Evolutionary conservation across 148 eudicot species (phyloP).

Genomic region (Polygonum maritimum): DNA sequence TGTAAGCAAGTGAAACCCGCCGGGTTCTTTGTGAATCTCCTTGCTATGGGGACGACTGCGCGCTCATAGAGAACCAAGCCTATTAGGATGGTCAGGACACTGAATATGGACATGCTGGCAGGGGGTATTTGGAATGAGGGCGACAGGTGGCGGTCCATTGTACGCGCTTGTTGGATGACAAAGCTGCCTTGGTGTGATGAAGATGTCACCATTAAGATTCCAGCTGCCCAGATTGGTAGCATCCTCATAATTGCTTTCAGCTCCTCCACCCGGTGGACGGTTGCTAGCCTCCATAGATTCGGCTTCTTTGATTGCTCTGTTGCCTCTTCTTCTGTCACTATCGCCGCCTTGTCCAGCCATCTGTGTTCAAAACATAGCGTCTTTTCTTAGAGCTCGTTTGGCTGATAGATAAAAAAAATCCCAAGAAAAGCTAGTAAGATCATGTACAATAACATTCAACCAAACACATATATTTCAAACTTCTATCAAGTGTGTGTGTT

Average conservation of each 20-base stretch:
- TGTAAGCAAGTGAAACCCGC: slow-evolving; percentile 44
- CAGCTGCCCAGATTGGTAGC: slow-evolving; percentile 53
- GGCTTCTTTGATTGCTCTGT: slow-evolving; percentile 21
- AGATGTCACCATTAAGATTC: slow-evolving; percentile 38
- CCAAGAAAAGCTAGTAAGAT: too few relatives aligned
- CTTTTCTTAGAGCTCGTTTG: too few relatives aligned
- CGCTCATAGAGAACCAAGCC: slow-evolving; percentile 45
- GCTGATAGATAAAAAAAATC: too few relatives aligned
- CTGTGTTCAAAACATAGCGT: slow-evolving; percentile 15
- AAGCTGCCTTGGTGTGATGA: slow-evolving; percentile 43
- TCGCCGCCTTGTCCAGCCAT: slow-evolving; percentile 61
- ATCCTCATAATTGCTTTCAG: slow-evolving; percentile 44
- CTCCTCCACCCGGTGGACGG: slow-evolving; percentile 65
- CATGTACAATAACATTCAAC: too few relatives aligned
- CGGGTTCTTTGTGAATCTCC: slow-evolving; percentile 37
- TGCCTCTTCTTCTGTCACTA: slow-evolving; percentile 29
- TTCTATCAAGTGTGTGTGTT: too few relatives aligned
- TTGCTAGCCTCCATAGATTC: slow-evolving; percentile 52
- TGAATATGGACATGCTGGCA: slow-evolving; percentile 39
- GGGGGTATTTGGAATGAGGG: slow-evolving; percentile 53
- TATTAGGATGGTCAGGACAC: slow-evolving; percentile 22
- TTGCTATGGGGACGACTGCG: slow-evolving; percentile 38
- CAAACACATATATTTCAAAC: too few relatives aligned
- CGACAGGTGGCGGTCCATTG: slow-evolving; percentile 47
- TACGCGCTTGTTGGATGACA: slow-evolving; percentile 43